These are phyloP conservation scores for Rosellinia necatrix DNA, from an alignment of 2,329 filamentous ascomycete species.

Conservation along the genomic window DNA sequence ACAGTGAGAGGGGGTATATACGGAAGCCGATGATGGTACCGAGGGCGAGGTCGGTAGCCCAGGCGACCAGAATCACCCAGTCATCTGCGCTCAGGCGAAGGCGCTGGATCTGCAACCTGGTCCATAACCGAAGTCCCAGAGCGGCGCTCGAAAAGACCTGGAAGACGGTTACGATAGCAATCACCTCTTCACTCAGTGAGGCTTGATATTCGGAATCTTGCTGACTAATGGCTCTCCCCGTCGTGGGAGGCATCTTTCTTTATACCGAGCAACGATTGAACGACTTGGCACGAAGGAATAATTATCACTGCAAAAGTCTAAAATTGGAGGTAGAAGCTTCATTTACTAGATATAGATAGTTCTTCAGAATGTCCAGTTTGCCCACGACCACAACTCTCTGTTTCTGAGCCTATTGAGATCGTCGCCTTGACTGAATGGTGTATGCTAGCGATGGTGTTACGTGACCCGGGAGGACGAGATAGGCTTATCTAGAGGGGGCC, in stretches of 20 bases:
- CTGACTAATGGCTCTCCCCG: background rate
- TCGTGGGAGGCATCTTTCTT: background rate
- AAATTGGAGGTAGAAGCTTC: background rate
- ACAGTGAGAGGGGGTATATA: background rate
- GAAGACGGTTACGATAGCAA: conserved; percentile 7
- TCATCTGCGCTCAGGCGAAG: conserved; percentile 1
- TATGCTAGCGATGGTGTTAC: background rate
- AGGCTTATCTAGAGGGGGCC: conserved; percentile 1
- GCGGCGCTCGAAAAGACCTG: background rate
- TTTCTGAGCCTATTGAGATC: background rate
- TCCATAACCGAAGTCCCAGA: conserved; percentile 5
- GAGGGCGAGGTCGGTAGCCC: background rate
- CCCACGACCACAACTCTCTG: background rate
- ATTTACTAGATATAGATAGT: conserved; percentile 18
- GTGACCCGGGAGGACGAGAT: background rate
- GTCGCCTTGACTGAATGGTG: background rate
- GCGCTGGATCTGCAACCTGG: conserved; percentile 7
- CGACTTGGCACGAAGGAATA: background rate
- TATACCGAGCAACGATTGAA: background rate
- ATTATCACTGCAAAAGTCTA: background rate
- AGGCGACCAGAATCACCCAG: background rate
- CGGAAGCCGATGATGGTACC: conserved; percentile 1
- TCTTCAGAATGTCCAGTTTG: background rate
- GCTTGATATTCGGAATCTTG: background rate
- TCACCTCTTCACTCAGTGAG: conserved; percentile 5